Base-by-base conservation (phyloP, 345 rosid species). In the Moringa oleifera region DNA sequence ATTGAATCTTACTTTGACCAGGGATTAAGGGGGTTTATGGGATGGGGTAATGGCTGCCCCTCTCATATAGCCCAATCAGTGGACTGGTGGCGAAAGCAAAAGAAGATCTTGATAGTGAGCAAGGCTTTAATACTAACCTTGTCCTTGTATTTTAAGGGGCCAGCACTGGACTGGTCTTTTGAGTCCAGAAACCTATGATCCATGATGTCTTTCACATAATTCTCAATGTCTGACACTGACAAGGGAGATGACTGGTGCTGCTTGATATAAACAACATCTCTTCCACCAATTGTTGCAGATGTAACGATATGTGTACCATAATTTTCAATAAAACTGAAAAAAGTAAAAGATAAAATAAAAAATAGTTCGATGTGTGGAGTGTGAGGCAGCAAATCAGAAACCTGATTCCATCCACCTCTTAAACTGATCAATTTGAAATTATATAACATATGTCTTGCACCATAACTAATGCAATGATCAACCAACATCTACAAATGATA, bases 211-310 rank as follows among this genome's bases (percentile, higher is more conserved):
- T 74, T 76, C 55, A 94, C 86, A 20, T 88, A 94, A 80, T 80
- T 79, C 68, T 90, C 93, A 51, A 90, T 87, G 59, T 90, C 97
- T 18, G 76, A 65, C 41, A 41, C 73, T 11, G 84, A 77, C 64
- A 90, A 78, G 57, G 95, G 82, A 59, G 96, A 94, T 55, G 88
- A 85, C 69, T 88, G 95, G 68, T 90, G 99, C 77, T 90, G 97
- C 81, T 90, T 82, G 64, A 94, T 76, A 62, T 90, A 94, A 64
- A 94, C 96, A 20, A 90, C 89, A 68, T 94, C 99, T 75, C 97
- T 82, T 75, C 99, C 99, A 73, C 97, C 99, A 59, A 94, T 77
- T 47, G 91, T 85, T 69, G 88, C 90, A 17, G 99, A 88, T 36
- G 97, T 90, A 68, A 94, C 93, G 50, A 90, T 79, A 73, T 90